Evolutionary conservation across 768 basidiomycete species (phyloP), one percentile per base, ranked within the genome.

Genomic region (Leccinum broughii): DNA sequence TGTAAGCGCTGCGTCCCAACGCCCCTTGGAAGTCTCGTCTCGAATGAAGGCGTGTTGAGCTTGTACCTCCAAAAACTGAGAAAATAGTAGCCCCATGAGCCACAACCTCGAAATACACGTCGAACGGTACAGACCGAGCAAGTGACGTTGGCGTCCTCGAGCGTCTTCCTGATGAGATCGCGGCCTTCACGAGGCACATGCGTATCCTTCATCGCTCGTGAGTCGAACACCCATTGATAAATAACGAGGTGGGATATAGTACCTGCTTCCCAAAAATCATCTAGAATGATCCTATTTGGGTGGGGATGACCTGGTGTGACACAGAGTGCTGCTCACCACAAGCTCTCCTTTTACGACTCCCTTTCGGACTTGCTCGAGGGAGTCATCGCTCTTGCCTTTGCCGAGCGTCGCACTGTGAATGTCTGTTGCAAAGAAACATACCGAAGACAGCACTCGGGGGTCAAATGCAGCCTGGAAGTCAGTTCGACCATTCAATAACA

Each of bases 241-340:
- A 26, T 44, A 46, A 37, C 17, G 51, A 44, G 6, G 28, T 1
- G 13, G 15, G 32, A 13, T 9, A 61, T 77, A 57, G 39, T 66
- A 86, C 92, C 81, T 95, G 93, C 72, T 95, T 95, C 7, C 96
- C 96, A 69, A 98, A 98, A 56, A 98, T 93, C 89, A 97, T 89
- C 85, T 95, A 22, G 26, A 56, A 39, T 41, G 32, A 37, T 14
- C n/a, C 32, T n/a, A 3, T 50, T 58, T 11, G 59, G 32, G 46
- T 15, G n/a, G 32, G 34, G 26, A 51, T 8, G 1, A 22, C 2
- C 4, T n/a, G 7, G 37, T 30, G 32, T 60, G 3, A 48, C 10
- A 51, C 28, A 30, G 32, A 48, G 39, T 41, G 17, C 3, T 34
- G 72, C 89, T 59, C 75, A 92, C 92, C 65, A 92, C 87, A 13